phyloP scores from a whole-genome alignment of 83 land plant species.

The Picea mariana region DNA sequence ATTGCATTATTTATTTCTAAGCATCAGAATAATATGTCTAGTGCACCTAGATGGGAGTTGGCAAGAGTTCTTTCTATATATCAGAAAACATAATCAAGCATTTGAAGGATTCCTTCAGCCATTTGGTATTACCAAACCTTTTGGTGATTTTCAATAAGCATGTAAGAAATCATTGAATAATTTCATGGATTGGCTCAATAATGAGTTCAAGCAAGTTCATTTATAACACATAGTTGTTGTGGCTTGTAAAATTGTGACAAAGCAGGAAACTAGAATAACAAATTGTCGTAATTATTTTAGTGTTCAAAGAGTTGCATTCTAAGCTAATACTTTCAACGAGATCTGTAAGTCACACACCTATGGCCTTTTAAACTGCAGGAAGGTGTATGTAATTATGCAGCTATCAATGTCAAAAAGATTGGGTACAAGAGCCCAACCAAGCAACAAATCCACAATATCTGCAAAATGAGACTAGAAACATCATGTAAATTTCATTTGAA shows the following conservation, averaged over 20 bases:
- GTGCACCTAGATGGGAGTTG: conserved; percentile 52
- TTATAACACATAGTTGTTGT: conserved; percentile 68
- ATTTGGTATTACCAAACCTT: conserved; percentile 71
- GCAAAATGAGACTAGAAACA: conserved; percentile 77
- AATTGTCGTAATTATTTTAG: conserved; percentile 57
- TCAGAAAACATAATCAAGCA: conserved; percentile 83
- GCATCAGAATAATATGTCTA: conserved; percentile 62
- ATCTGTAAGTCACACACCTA: conserved; percentile 78
- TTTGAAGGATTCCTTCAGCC: conserved; percentile 67
- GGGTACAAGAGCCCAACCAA: conserved; percentile 96
- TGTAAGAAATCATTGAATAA: conserved; percentile 69
- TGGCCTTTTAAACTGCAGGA: conserved; percentile 79
- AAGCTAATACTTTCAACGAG: conserved; percentile 76
- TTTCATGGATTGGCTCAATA: conserved; percentile 41
- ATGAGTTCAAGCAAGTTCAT: conserved; percentile 52
- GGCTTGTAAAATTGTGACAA: conserved; percentile 77
- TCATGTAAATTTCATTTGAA: conserved; percentile 59
- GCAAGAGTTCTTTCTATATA: conserved; percentile 65
- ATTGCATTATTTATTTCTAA: conserved; percentile 26
- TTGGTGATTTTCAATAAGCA: conserved; percentile 59
- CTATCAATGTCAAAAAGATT: conserved; percentile 73
- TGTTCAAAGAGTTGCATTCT: conserved; percentile 60
- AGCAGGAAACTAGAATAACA: conserved; percentile 85
- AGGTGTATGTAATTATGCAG: conserved; percentile 65
- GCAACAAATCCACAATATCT: conserved; percentile 90